These are phyloP conservation scores for Nannochloris sp. DNA, from an alignment of 139 green algal genomes.

Conservation along the genomic window DNA sequence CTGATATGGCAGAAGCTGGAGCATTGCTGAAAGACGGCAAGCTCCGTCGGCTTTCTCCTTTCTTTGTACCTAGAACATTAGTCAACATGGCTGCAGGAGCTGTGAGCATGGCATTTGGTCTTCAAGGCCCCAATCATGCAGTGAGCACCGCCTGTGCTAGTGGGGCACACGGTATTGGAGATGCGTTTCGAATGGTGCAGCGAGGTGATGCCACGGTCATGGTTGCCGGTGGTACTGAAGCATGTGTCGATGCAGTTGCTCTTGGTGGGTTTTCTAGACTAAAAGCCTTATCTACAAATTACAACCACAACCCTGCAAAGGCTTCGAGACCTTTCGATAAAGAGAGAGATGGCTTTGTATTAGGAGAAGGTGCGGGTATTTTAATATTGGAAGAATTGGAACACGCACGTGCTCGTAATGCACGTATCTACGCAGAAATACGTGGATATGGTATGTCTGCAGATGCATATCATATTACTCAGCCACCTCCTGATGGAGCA, in stretches of 20 bases:
- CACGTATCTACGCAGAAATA: constrained; percentile 68
- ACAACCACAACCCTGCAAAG: constrained; percentile 27
- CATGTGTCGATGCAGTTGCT: constrained; percentile 80
- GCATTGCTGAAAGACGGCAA: constrained; percentile 25
- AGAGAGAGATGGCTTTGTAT: constrained; percentile 63
- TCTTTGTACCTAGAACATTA: constrained; percentile 88
- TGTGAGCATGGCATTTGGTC: constrained; percentile 71
- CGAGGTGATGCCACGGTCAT: constrained; percentile 82
- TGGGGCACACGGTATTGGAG: constrained; percentile 60
- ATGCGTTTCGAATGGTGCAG: constrained; percentile 76
- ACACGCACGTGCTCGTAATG: constrained; percentile 42
- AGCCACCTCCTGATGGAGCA: constrained; percentile 49
- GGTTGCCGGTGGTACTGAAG: constrained; percentile 78
- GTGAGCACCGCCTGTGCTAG: constrained; percentile 64
- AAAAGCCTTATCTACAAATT: constrained; percentile 53
- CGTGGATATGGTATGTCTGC: constrained; percentile 77
- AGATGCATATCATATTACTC: constrained; percentile 90
- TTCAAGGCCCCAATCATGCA: constrained; percentile 75
- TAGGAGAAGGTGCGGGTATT: constrained; percentile 71
- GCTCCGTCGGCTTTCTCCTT: constrained; percentile 70
- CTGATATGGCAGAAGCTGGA: constrained; percentile 68
- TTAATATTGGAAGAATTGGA: constrained; percentile 63
- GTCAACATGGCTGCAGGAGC: constrained; percentile 87
- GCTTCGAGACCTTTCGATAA: constrained; percentile 65
- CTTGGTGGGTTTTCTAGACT: constrained; percentile 78